Evolutionary conservation across 805 yeast genomes (phyloP), one percentile per base, ranked within the genome.

Genomic region (Teunomyces stri): DNA sequence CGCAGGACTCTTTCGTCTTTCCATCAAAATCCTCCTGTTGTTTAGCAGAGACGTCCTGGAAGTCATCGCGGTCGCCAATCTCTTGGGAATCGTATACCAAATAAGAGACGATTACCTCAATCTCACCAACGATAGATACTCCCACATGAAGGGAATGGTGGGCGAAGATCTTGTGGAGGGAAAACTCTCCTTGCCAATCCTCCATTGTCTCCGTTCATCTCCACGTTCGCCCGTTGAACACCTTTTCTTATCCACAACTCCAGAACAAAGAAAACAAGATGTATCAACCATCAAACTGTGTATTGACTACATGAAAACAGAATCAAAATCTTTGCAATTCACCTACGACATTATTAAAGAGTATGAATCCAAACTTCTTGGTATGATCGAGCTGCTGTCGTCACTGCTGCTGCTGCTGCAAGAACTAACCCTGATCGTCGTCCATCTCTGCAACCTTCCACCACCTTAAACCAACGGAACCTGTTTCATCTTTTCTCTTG

Each of bases 91-190:
- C 12, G 69, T 89, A 5, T 91, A 88, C 66, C 98, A 91, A 64
- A 79, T 91, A 39, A 76, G 87, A 52, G 97, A 91, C 62, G 98
- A 91, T 63, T 85, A 84, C 51, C 62, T 87, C 53, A 91, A 91
- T 58, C 65, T 91, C 45, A 74, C 75, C 21, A 76, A 81, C 44
- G 73, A 70, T 20, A 65, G 67, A 9, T 68, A 74, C 42, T 62
- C 70, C 20, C 82, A 81, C 60, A 87, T 88, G 74, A 96, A 96
- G 2, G 75, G 75, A 2, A 78, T 78, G 52, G 81, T 89, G 45
- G 72, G 74, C 5, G 97, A 91, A 57, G 98, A 91, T 60, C 76
- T 91, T 27, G 81, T 89, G 0, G 97, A 91, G 62, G 97, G 97
- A 0, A 91, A 90, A 64, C 80, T 86, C 50, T 88, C 96, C 0